Evolutionary conservation across 306 rosid genomes (phyloP).

Genomic region (Casuarina equisetifolia): DNA sequence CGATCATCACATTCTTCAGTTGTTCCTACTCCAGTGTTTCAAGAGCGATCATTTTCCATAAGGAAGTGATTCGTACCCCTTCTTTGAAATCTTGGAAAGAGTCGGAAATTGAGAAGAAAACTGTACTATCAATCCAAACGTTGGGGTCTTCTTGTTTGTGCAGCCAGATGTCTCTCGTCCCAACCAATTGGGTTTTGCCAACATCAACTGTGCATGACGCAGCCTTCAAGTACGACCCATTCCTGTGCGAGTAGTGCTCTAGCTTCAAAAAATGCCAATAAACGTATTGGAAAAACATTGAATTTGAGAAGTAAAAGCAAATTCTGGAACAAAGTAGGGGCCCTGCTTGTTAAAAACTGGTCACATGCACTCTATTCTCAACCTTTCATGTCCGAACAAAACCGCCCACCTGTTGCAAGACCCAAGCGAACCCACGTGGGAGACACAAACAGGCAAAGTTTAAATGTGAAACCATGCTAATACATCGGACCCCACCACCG

Average conservation of each 20-base stretch:
- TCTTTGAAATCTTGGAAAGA: not conserved
- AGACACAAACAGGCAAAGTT: constrained; percentile 35
- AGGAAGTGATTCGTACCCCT: not conserved
- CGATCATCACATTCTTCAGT: too few species aligned
- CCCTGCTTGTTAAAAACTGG: constrained; percentile 5
- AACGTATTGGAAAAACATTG: not conserved
- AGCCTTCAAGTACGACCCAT: not conserved
- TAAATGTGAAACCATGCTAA: constrained; percentile 21
- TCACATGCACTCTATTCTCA: constrained; percentile 21
- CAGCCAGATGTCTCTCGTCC: too few species aligned
- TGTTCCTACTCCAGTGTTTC: too few species aligned
- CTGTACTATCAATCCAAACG: not conserved
- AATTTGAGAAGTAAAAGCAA: not conserved
- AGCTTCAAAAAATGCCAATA: not conserved
- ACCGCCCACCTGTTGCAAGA: constrained; percentile 8
- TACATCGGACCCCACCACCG: constrained; percentile 56
- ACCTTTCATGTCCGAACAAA: constrained; percentile 9
- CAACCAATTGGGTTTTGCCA: not conserved
- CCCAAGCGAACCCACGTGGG: constrained; percentile 53
- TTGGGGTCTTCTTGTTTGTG: not conserved
- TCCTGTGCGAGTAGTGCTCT: not conserved
- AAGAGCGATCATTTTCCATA: not conserved
- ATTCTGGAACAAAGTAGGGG: not conserved
- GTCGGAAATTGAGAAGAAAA: too few species aligned
- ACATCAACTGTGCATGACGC: not conserved